Conservation (phyloP, 139 green algal species). For the Chlorella sp. region DNA sequence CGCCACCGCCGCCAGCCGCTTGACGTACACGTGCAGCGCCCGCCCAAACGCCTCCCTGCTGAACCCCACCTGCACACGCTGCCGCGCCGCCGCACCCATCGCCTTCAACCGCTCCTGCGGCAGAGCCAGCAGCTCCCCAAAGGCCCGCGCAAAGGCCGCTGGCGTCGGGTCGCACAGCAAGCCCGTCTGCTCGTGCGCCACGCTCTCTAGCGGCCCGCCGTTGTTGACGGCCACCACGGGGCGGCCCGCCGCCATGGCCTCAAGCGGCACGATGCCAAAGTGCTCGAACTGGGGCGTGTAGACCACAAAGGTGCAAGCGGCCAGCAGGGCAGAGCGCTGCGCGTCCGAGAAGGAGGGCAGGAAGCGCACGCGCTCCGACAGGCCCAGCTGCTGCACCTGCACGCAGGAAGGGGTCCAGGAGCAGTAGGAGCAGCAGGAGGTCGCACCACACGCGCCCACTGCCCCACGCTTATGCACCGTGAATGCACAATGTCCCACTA, state of each 20-base stretch:
- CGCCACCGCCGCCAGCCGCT: no score
- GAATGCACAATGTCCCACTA: no score
- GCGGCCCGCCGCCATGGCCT: slow-evolving; percentile 83
- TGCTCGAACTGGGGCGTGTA: slow-evolving; percentile 88
- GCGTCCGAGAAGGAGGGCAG: slow-evolving; percentile 80
- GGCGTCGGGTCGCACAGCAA: slow-evolving; percentile 57
- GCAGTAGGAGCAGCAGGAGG: no score
- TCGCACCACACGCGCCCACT: no score
- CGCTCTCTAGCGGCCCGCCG: slow-evolving; percentile 76
- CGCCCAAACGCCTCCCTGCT: not conserved
- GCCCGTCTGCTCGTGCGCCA: slow-evolving; percentile 59
- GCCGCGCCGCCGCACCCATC: slow-evolving; percentile 55
- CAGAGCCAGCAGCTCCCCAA: slow-evolving; percentile 25
- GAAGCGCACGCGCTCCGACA: slow-evolving; percentile 69
- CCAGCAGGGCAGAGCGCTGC: slow-evolving; percentile 67
- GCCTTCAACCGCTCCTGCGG: slow-evolving; percentile 3
- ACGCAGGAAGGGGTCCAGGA: no score
- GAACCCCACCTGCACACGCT: slow-evolving; percentile 41
- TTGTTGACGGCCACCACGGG: slow-evolving; percentile 86
- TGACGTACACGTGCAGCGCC: not conserved
- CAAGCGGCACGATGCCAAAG: slow-evolving; percentile 98
- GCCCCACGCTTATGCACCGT: no score
- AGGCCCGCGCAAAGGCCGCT: slow-evolving; percentile 24
- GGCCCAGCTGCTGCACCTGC: slow-evolving; percentile 38
- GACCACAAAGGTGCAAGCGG: slow-evolving; percentile 71